Percentiles rank a stretch among this genome's conserved stretches.
phyloP scores from a whole-genome alignment of 2,329 filamentous ascomycete species.

The Claviceps monticola region DNA sequence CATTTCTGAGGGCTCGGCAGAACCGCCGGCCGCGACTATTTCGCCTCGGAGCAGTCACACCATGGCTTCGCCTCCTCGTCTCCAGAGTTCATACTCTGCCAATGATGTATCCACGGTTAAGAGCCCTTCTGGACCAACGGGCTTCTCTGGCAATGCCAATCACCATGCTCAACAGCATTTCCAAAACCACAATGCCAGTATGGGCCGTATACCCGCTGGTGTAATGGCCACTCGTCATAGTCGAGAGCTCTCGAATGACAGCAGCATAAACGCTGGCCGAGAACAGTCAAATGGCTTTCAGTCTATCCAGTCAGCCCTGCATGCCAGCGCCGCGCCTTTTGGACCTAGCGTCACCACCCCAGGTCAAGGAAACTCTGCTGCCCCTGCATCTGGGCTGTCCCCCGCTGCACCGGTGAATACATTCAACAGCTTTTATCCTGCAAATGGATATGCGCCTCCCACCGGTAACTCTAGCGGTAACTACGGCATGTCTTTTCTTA shows the following conservation, averaged over 20 bases:
- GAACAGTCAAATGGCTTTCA: slow-evolving; percentile 37
- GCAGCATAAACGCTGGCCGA: slow-evolving; percentile 23
- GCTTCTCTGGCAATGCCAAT: slow-evolving; percentile 33
- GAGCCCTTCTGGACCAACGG: slow-evolving; percentile 39
- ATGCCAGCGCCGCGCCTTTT: slow-evolving; percentile 68
- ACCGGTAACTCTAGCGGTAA: slow-evolving; percentile 9
- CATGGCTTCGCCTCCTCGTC: slow-evolving; percentile 53
- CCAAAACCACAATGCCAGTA: slow-evolving; percentile 69
- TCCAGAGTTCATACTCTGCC: slow-evolving; percentile 80
- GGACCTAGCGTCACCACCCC: slow-evolving; percentile 39
- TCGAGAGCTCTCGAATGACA: slow-evolving; percentile 52
- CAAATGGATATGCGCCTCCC: slow-evolving; percentile 16
- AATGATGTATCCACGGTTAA: slow-evolving; percentile 82
- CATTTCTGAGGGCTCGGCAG: slow-evolving; percentile 30
- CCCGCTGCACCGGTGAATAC: slow-evolving; percentile 13
- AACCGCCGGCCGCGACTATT: slow-evolving; percentile 24
- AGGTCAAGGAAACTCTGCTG: slow-evolving; percentile 14
- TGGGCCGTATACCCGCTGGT: slow-evolving; percentile 63
- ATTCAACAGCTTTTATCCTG: slow-evolving; percentile 20
- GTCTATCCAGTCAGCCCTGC: slow-evolving; percentile 57
- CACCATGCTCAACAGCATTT: slow-evolving; percentile 49
- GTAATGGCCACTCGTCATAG: slow-evolving; percentile 54
- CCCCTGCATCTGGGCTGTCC: slow-evolving; percentile 13
- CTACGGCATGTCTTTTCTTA: slow-evolving; percentile 36
- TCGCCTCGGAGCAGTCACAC: slow-evolving; percentile 33